phyloP scores from a whole-genome alignment of 192 early-diverging fungal genomes.

The Gigaspora rosea region DNA sequence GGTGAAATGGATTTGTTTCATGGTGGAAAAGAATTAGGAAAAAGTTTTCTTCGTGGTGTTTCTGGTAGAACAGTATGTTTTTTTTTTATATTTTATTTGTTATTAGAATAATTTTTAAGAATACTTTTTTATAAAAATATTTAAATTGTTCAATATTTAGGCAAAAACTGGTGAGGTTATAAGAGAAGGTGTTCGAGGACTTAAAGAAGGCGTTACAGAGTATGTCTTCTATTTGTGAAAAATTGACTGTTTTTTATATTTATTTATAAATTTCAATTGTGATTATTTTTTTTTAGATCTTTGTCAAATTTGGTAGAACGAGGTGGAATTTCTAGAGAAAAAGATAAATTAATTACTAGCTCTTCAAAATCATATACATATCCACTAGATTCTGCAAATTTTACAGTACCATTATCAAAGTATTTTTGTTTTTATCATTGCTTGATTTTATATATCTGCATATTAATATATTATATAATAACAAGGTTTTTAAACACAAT shows the following conservation, averaged over 20 bases:
- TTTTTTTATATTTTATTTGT: neutral
- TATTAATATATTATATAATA: too few species aligned
- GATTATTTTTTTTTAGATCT: neutral
- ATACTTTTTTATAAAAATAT: neutral
- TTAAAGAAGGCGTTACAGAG: conserved; percentile 26
- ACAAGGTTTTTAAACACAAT: too few species aligned
- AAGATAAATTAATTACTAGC: too few species aligned
- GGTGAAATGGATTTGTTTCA: conserved; percentile 2
- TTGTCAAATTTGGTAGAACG: conserved; percentile 18
- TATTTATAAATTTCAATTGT: neutral
- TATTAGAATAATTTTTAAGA: neutral
- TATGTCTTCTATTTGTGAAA: neutral
- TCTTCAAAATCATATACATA: too few species aligned
- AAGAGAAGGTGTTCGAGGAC: conserved; percentile 14
- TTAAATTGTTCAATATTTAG: neutral
- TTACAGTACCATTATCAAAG: too few species aligned
- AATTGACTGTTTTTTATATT: too few species aligned
- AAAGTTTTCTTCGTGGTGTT: conserved; percentile 39
- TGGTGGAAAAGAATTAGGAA: conserved; percentile 32
- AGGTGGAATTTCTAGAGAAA: neutral
- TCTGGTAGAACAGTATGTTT: conserved; percentile 20
- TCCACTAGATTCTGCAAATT: too few species aligned
- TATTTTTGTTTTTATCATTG: too few species aligned
- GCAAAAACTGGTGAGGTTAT: conserved; percentile 28
- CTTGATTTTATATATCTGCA: too few species aligned